These are phyloP conservation scores for Penicillium tannophilum DNA, from an alignment of 495 filamentous ascomycete species.

Conservation along the genomic window DNA sequence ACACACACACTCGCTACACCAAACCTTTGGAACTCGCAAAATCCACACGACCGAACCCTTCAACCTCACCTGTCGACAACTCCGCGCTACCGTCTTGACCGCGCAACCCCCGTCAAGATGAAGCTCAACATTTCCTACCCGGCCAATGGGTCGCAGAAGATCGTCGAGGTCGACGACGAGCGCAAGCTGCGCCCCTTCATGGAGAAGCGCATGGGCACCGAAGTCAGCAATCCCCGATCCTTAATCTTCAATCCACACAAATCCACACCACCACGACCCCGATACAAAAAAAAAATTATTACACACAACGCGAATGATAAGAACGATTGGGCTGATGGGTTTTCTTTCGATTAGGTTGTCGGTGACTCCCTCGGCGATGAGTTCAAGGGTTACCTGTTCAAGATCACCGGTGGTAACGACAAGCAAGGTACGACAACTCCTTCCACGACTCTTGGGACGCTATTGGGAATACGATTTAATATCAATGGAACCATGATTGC, in stretches of 20 bases:
- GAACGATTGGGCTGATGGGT: conserved; percentile 43
- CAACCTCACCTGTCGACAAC: conserved; percentile 51
- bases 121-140: conserved; percentile 99
- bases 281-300: conserved; percentile 11
- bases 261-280: conserved; percentile 13
- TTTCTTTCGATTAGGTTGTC: conserved; percentile 47
- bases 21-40: conserved; percentile 34
- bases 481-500: conserved; percentile 17
- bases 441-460: conserved; percentile 1
- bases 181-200: conserved; percentile 85
- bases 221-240: conserved; percentile 61
- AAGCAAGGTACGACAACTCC: conserved; percentile 72
- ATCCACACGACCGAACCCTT: conserved; percentile 37
- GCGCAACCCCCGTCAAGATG: conserved; percentile 62
- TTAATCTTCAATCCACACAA: conserved; percentile 10
- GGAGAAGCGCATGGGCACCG: conserved; percentile 94
- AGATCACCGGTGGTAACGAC: conserved; percentile 99
- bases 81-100: conserved; percentile 56
- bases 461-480: neutral
- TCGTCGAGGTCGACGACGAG: conserved; percentile 98
- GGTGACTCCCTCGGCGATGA: conserved; percentile 95
- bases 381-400: conserved; percentile 91
- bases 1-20: conserved; percentile 37
- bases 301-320: conserved; percentile 20
- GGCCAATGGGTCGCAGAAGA: conserved; percentile 98